Evolutionary conservation across 225 moss, liverwort and hornwort genomes (phyloP).

Genomic region (Neckera pumila): DNA sequence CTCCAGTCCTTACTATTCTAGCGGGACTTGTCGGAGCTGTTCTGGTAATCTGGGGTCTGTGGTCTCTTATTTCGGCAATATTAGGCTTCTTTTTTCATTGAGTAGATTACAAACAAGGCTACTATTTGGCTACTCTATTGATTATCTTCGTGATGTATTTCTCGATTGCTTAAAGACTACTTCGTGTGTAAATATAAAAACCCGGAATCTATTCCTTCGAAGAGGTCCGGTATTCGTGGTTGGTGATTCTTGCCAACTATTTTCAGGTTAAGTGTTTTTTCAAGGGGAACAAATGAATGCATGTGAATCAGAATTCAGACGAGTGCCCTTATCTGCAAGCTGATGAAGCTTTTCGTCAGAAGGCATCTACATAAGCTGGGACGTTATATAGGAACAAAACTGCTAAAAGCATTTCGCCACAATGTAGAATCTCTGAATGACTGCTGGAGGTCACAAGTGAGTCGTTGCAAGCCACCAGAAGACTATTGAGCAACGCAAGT

Average conservation of each 20-base stretch:
- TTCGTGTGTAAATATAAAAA: neutral
- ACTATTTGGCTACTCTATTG: neutral
- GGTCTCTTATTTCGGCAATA: constrained; percentile 26
- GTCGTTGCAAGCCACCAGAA: neutral
- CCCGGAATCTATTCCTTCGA: neutral
- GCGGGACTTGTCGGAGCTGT: constrained; percentile 29
- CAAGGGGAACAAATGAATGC: neutral
- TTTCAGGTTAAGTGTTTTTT: neutral
- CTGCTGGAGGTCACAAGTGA: neutral
- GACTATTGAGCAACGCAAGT: neutral
- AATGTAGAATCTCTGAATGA: neutral
- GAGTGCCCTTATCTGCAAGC: neutral
- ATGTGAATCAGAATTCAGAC: neutral
- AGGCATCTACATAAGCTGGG: neutral
- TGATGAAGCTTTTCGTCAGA: neutral
- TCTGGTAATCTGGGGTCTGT: constrained; percentile 26
- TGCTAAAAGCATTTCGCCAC: neutral
- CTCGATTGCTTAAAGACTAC: neutral
- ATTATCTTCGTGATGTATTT: neutral
- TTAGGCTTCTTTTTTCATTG: constrained; percentile 19
- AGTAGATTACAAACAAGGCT: neutral
- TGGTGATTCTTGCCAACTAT: neutral
- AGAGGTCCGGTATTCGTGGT: neutral
- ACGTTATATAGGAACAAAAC: neutral
- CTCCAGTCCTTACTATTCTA: constrained; percentile 26